Conservation (phyloP, 495 filamentous ascomycete species). For the Penicillium flavigenum region DNA sequence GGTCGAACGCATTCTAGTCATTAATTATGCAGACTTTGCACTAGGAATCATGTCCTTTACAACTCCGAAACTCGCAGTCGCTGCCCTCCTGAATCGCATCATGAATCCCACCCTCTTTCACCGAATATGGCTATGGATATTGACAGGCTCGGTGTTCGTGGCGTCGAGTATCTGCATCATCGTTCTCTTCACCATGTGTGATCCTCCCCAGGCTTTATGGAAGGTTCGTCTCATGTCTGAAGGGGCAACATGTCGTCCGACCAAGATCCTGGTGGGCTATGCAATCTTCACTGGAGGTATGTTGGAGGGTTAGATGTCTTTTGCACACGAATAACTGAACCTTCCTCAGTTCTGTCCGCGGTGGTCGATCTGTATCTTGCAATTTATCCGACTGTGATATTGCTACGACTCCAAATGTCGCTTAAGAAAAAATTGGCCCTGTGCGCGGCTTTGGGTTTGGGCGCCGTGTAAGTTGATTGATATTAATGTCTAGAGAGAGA, state of each 20-base stretch:
- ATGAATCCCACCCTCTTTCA: constrained; percentile 34
- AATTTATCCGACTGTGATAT: constrained; percentile 44
- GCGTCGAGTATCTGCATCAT: constrained; percentile 25
- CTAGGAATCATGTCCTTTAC: constrained; percentile 43
- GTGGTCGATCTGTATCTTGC: constrained; percentile 51
- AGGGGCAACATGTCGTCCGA: constrained; percentile 35
- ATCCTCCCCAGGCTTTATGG: constrained; percentile 44
- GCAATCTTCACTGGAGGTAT: constrained; percentile 35
- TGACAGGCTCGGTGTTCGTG: constrained; percentile 23
- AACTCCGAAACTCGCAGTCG: constrained; percentile 45
- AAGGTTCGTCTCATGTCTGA: constrained; percentile 28
- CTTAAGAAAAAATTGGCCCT: constrained; percentile 49
- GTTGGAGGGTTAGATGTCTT: not conserved
- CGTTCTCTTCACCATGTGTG: constrained; percentile 43
- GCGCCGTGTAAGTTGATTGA: constrained; percentile 24
- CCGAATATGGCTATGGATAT: constrained; percentile 31
- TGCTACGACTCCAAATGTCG: constrained; percentile 45
- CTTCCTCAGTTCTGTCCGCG: constrained; percentile 28
- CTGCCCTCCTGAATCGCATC: constrained; percentile 36
- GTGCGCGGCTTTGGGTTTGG: constrained; percentile 43
- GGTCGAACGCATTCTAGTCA: constrained; percentile 22
- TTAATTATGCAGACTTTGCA: constrained; percentile 37
- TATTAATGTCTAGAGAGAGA: not conserved
- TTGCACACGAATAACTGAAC: not conserved
- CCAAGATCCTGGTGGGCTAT: constrained; percentile 37